These are phyloP conservation scores for Punica granatum DNA, from an alignment of 345 rosid species.

Conservation along the genomic window DNA sequence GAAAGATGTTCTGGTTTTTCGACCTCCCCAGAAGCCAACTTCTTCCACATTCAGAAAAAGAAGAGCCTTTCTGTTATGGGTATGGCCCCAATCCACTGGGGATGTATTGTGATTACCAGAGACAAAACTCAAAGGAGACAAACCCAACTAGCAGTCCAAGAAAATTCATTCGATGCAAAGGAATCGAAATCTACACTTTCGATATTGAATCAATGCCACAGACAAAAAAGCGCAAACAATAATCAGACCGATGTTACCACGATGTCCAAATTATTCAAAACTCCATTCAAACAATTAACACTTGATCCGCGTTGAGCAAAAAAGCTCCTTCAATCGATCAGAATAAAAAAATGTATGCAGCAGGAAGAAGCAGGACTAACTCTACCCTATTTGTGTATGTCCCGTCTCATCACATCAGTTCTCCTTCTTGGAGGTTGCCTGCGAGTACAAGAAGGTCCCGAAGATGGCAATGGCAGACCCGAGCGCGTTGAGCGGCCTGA, in stretches of 20 bases:
- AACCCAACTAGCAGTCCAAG: not conserved
- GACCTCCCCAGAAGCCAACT: too few species aligned
- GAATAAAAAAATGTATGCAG: not conserved
- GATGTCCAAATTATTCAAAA: not conserved
- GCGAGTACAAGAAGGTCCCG: slow-evolving; percentile 87
- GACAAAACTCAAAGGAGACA: not conserved
- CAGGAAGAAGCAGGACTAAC: not conserved
- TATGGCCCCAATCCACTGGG: too few species aligned
- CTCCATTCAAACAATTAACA: not conserved
- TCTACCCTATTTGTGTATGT: not conserved
- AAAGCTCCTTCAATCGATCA: not conserved
- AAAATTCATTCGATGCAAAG: not conserved
- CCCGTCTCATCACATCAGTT: slow-evolving; percentile 29
- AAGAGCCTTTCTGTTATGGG: not conserved
- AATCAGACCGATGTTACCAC: not conserved
- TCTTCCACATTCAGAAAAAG: too few species aligned
- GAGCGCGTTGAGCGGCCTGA: slow-evolving; percentile 84
- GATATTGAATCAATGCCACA: not conserved
- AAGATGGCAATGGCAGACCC: slow-evolving; percentile 86
- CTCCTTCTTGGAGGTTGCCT: slow-evolving; percentile 67
- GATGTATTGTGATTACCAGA: not conserved
- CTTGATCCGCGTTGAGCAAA: not conserved
- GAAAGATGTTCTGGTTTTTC: not conserved
- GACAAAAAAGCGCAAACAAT: not conserved
- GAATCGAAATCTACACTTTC: not conserved